Evolutionary conservation across 371 early-diverging fungal genomes (phyloP).

Genomic region (Actinomortierella wolfii): DNA sequence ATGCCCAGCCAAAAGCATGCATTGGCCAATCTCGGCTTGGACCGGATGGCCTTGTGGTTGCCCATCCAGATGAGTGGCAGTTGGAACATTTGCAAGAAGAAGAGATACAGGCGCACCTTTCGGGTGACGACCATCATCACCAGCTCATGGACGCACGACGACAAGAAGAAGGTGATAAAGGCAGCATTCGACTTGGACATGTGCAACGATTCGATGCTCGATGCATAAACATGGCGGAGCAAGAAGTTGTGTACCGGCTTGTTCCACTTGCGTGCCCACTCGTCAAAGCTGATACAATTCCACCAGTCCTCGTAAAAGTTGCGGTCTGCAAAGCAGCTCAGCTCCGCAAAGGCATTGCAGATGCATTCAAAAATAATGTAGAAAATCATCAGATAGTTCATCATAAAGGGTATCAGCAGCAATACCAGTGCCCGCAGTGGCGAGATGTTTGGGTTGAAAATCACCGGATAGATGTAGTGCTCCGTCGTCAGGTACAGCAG

Average conservation of each 20-base stretch:
- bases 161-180: constrained; percentile 85
- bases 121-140: constrained; percentile 81
- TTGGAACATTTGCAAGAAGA: constrained; percentile 91
- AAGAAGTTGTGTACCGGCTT: constrained; percentile 96
- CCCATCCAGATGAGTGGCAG: constrained; percentile 87
- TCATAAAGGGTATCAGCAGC: constrained; percentile 86
- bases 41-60: constrained; percentile 59
- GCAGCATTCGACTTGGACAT: constrained; percentile 78
- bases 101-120: constrained; percentile 79
- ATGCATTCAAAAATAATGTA: constrained; percentile 96
- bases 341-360: constrained; percentile 94
- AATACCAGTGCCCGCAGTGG: constrained; percentile 65
- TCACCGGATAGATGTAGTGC: constrained; percentile 81
- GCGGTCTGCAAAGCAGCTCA: constrained; percentile 96
- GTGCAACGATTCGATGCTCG: constrained; percentile 76
- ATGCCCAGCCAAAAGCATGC: constrained; percentile 88
- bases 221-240: constrained; percentile 90
- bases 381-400: constrained; percentile 88
- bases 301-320: constrained; percentile 99
- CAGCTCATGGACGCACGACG: constrained; percentile 89
- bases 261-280: constrained; percentile 99
- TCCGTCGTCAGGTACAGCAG: constrained; percentile 87
- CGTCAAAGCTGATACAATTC: constrained; percentile 93
- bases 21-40: constrained; percentile 75
- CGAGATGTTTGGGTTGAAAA: constrained; percentile 65